Base-by-base conservation (phyloP, 2,329 filamentous ascomycete genomes). In the Pestalotiopsis fici region DNA sequence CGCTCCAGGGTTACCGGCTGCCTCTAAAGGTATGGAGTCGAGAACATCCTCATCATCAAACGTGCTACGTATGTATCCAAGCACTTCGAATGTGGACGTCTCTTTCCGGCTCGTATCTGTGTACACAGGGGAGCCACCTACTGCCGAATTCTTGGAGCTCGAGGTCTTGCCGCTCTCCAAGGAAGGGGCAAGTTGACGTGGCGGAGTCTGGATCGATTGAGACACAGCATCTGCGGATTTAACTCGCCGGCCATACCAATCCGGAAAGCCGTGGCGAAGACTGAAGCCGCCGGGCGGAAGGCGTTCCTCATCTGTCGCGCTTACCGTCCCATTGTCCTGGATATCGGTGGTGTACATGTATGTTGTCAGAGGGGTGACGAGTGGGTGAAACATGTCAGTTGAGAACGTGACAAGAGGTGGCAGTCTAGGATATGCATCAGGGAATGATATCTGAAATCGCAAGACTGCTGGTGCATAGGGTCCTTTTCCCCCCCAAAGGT, bases 301-400 rank as follows among this genome's bases (percentile, higher is more conserved):
- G 15, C 93, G 86, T 76, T 97, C 93, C 39, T 93, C 90, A 73
- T 97, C 94, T 2, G 90, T 91, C 9, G 94, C 93, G 77, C 93
- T 95, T 69, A 95, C 91, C 0, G 93, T 93, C 60, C 93, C 93
- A 66, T 88, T 87, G 69, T 90, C 90, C 69, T 92, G 88, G 43
- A 92, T 89, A 67, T 92, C 91, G 69, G 93, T 94, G 55, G 93
- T 92, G 82, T 97, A 97, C 76, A 93, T 96, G 80, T 97, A 97
- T 3, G 94, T 97, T n/a, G 94, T 97, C 69, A 97, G 86, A 47
- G 96, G 95, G 7, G 95, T 94, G 72, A 98, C 91, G 55, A 99
- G 86, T 21, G 95, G 95, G 78, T 99, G 95, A 79, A 98, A 99
- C 72, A 98, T 91, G 77, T 98, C 95, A 72, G 93, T 97, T 59